These are phyloP conservation scores for Umbelopsis ramanniana DNA, from an alignment of 192 early-diverging fungal species.

Conservation along the genomic window DNA sequence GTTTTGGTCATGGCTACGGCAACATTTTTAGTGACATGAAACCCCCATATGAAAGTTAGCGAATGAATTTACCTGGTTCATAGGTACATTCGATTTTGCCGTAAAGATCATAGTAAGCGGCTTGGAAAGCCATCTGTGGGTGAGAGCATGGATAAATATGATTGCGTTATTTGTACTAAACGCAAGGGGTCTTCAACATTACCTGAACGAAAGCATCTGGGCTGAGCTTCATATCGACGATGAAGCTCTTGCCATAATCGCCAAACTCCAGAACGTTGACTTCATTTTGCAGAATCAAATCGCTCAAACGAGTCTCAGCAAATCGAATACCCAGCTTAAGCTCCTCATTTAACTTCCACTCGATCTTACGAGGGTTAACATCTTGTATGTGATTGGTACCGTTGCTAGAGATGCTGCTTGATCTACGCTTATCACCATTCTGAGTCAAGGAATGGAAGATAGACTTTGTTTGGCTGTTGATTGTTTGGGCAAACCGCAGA, in stretches of 20 bases:
- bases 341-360: slow-evolving; percentile 50
- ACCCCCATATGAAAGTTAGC: neutral
- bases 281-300: slow-evolving; percentile 62
- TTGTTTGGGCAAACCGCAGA: slow-evolving; percentile 51
- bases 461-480: slow-evolving; percentile 49
- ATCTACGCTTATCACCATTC: neutral
- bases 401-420: neutral
- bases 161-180: neutral
- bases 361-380: slow-evolving; percentile 47
- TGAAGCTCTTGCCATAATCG: slow-evolving; percentile 45
- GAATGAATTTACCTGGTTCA: slow-evolving; percentile 63
- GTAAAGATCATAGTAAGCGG: slow-evolving; percentile 80
- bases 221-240: slow-evolving; percentile 29
- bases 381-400: slow-evolving; percentile 24
- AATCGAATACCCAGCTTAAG: slow-evolving; percentile 46
- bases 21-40: neutral
- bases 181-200: neutral
- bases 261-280: slow-evolving; percentile 66
- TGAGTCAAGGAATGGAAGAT: slow-evolving; percentile 41
- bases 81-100: slow-evolving; percentile 69
- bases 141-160: neutral
- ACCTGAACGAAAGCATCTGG: slow-evolving; percentile 42
- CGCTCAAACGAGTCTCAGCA: slow-evolving; percentile 50
- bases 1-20: slow-evolving; percentile 66
- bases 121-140: slow-evolving; percentile 78